These are phyloP conservation scores for Metschnikowia continentalis DNA, from an alignment of 805 yeast genomes.

Conservation along the genomic window DNA sequence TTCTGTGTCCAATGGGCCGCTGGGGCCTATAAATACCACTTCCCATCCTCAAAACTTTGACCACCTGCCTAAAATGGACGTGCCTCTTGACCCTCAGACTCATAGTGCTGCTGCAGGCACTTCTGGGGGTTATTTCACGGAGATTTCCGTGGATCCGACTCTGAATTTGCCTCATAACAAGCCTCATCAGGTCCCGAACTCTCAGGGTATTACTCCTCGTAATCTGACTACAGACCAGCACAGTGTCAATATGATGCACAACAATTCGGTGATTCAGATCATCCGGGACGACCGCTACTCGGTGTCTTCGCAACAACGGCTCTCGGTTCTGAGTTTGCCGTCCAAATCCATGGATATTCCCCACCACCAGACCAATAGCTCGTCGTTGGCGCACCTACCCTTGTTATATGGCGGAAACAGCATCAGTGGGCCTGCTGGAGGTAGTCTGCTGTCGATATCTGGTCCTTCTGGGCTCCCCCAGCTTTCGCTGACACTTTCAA, in stretches of 20 bases:
- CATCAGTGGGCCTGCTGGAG: conserved; percentile 39
- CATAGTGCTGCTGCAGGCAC: conserved; percentile 26
- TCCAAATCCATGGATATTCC: conserved; percentile 45
- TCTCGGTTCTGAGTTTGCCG: conserved; percentile 40
- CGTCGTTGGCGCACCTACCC: conserved; percentile 41
- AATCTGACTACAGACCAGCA: conserved; percentile 13
- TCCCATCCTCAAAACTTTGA: conserved; percentile 21
- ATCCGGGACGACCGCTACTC: conserved; percentile 37
- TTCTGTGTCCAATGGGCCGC: not conserved
- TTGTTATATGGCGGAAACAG: conserved; percentile 39
- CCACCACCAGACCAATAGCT: conserved; percentile 39
- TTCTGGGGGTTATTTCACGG: conserved; percentile 43
- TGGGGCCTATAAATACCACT: conserved; percentile 17
- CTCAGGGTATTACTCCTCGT: conserved; percentile 16
- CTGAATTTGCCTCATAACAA: conserved; percentile 44
- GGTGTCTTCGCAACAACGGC: conserved; percentile 30
- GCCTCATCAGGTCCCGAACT: conserved; percentile 26
- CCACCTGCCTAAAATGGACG: conserved; percentile 25
- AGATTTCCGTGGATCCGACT: conserved; percentile 41
- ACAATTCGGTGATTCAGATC: conserved; percentile 40
- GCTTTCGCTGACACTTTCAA: conserved; percentile 32
- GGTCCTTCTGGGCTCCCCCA: conserved; percentile 34
- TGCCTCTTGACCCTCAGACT: conserved; percentile 29
- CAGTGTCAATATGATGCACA: conserved; percentile 21
- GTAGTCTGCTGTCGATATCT: conserved; percentile 32